A percentile compares a stretch with the other conserved stretches of the same genome.
Evolutionary conservation across 2,329 filamentous ascomycete genomes (phyloP).

Genomic region (Davidsoniella eucalypti): DNA sequence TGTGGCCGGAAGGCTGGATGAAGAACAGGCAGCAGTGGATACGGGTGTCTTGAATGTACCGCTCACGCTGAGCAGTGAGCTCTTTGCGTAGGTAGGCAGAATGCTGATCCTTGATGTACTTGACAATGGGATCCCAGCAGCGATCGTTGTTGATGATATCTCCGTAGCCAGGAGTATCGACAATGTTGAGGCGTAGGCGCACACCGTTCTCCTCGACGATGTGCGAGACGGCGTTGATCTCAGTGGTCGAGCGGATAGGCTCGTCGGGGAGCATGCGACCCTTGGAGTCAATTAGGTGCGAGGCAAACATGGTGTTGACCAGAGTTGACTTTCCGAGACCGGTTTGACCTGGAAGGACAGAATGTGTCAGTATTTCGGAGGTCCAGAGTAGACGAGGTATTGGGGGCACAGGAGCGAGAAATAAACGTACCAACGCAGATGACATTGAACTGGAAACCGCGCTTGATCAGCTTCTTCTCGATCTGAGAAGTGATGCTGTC

Average conservation of each 20-base stretch:
- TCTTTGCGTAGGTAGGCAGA: constrained; percentile 98
- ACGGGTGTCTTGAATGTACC: constrained; percentile 97
- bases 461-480: constrained; percentile 98
- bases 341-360: constrained; percentile 58
- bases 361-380: not conserved
- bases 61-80: constrained; percentile 94
- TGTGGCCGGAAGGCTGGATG: constrained; percentile 96
- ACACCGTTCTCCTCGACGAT: constrained; percentile 99
- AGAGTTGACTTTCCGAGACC: constrained; percentile 96
- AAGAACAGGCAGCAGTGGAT: constrained; percentile 99
- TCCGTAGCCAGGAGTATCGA: constrained; percentile 95
- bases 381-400: not conserved
- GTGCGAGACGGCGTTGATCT: constrained; percentile 95
- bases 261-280: constrained; percentile 85
- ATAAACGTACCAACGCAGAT: constrained; percentile 84
- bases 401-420: not conserved
- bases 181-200: constrained; percentile 92
- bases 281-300: constrained; percentile 97
- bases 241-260: constrained; percentile 84
- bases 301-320: constrained; percentile 99
- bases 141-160: constrained; percentile 99
- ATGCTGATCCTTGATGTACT: constrained; percentile 99
- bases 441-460: constrained; percentile 99
- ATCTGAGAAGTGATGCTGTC: constrained; percentile 99
- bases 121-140: constrained; percentile 99